These are phyloP conservation scores for Whalleya microplaca DNA, from an alignment of 2,329 filamentous ascomycete species.

Conservation along the genomic window DNA sequence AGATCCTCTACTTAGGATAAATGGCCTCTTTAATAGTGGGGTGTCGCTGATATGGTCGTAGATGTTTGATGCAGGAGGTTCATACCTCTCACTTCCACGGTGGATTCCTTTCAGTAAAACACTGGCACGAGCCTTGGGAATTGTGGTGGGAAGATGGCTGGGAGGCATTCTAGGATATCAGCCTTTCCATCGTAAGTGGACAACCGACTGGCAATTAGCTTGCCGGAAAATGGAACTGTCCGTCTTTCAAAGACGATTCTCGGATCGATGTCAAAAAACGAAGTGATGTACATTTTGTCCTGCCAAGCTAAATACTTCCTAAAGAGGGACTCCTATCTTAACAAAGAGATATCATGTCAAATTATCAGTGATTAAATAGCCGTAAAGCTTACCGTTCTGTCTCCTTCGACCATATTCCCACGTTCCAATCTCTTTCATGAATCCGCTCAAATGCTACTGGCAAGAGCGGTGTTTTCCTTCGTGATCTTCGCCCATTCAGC, in stretches of 20 bases:
- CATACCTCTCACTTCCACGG: constrained; percentile 41
- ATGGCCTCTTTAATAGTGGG: not conserved
- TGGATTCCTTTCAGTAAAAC: constrained; percentile 42
- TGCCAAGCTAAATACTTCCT: too few species aligned
- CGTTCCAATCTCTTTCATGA: too few species aligned
- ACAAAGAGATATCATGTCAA: constrained; percentile 5
- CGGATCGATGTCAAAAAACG: too few species aligned
- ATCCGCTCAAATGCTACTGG: constrained; percentile 7
- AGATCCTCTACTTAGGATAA: not conserved
- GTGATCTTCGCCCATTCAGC: constrained; percentile 30
- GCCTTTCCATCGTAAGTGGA: constrained; percentile 42
- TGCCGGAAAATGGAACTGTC: constrained; percentile 39
- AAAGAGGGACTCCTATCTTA: too few species aligned
- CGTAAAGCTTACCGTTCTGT: too few species aligned
- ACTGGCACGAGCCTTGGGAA: constrained; percentile 32
- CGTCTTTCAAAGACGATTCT: constrained; percentile 33
- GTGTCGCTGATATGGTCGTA: constrained; percentile 16
- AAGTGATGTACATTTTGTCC: too few species aligned
- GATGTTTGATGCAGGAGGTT: constrained; percentile 46
- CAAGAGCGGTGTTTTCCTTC: constrained; percentile 23
- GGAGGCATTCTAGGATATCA: constrained; percentile 44
- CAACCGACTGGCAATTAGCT: constrained; percentile 42
- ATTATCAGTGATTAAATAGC: too few species aligned
- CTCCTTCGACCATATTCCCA: too few species aligned
- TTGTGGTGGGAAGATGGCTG: constrained; percentile 44